These are phyloP conservation scores for Cordyceps sp. DNA, from an alignment of 2,329 filamentous ascomycete species.

Conservation along the genomic window DNA sequence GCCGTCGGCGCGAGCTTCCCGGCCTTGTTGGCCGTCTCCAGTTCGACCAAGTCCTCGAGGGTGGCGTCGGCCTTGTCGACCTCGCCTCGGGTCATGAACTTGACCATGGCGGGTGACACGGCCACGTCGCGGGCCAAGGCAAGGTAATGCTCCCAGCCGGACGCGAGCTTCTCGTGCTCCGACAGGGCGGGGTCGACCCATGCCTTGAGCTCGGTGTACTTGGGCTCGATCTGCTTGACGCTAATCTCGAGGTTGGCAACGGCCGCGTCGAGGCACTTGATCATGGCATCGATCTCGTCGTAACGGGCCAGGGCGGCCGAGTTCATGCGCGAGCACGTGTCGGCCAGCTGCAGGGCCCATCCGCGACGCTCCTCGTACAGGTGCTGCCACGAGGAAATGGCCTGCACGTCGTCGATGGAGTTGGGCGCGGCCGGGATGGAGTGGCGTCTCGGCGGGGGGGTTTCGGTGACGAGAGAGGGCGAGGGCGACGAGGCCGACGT, in stretches of 20 bases:
- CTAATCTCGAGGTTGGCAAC: constrained; percentile 71
- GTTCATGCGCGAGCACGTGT: constrained; percentile 52
- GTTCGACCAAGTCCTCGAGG: constrained; percentile 61
- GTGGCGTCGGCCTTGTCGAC: constrained; percentile 33
- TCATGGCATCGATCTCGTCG: constrained; percentile 57
- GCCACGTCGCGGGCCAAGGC: constrained; percentile 46
- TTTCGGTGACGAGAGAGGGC: constrained; percentile 27
- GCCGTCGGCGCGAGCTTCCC: constrained; percentile 45
- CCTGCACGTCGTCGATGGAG: constrained; percentile 61
- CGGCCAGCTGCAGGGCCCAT: constrained; percentile 60
- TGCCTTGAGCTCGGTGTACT: constrained; percentile 51
- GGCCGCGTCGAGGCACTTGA: constrained; percentile 68
- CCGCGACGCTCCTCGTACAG: constrained; percentile 65
- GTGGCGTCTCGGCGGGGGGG: constrained; percentile 36
- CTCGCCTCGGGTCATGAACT: constrained; percentile 40
- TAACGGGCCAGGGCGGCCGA: constrained; percentile 47
- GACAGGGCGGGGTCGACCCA: constrained; percentile 53
- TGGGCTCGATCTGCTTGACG: constrained; percentile 54
- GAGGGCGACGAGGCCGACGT: constrained; percentile 29
- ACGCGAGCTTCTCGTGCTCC: constrained; percentile 48
- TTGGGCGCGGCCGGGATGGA: constrained; percentile 58
- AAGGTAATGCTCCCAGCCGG: constrained; percentile 53
- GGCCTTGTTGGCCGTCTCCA: constrained; percentile 55
- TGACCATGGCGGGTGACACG: constrained; percentile 48
- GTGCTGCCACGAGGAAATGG: constrained; percentile 74